These are phyloP conservation scores for Xylaria sp. DNA, from an alignment of 2,329 filamentous ascomycete species.

Conservation along the genomic window DNA sequence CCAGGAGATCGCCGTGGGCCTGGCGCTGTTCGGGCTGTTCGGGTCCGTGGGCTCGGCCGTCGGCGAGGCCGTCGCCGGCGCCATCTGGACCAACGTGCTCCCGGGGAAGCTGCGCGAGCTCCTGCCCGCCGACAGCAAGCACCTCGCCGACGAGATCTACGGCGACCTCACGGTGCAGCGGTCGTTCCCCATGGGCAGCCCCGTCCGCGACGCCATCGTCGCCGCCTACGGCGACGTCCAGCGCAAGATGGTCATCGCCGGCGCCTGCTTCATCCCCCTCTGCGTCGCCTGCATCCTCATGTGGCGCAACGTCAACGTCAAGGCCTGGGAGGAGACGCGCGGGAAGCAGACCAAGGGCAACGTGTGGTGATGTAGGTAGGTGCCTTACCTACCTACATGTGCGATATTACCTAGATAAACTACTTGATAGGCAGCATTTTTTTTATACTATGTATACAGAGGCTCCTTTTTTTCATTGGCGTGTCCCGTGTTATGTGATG, in stretches of 20 bases:
- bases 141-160: constrained; percentile 41
- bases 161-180: constrained; percentile 55
- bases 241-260: constrained; percentile 44
- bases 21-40: constrained; percentile 60
- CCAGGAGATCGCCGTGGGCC: constrained; percentile 57
- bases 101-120: constrained; percentile 43
- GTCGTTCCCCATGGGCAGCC: constrained; percentile 49
- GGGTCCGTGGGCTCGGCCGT: constrained; percentile 62
- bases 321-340: constrained; percentile 39
- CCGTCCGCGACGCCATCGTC: constrained; percentile 58
- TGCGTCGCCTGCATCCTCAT: constrained; percentile 38
- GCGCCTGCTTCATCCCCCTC: constrained; percentile 40
- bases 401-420: no score
- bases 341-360: constrained; percentile 41
- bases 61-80: constrained; percentile 60
- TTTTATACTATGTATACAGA: no score
- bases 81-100: constrained; percentile 61
- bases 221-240: constrained; percentile 52
- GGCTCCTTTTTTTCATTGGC: no score
- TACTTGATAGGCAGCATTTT: no score
- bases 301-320: constrained; percentile 45
- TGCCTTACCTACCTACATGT: no score
- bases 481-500: no score
- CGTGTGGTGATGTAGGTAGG: constrained; percentile 31
- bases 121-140: constrained; percentile 46